Conservation (phyloP, 2,329 filamentous ascomycete species). For the Leptoxyphium fumago region DNA sequence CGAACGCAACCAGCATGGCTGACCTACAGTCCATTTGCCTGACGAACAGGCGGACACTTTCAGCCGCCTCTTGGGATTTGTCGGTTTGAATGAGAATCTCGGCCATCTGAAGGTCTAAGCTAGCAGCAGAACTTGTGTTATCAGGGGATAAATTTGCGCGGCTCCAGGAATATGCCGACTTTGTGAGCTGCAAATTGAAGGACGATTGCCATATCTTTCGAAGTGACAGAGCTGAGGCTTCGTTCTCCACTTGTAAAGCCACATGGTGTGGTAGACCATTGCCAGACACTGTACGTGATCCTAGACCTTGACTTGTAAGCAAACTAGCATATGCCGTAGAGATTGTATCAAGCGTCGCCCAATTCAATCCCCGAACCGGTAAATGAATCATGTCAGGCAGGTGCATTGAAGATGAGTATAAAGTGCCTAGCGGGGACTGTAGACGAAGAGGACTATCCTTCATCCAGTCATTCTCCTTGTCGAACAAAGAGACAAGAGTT, state of each 20-base stretch:
- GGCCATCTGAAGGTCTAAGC: not conserved
- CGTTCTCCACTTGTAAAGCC: too few species aligned
- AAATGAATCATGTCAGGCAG: too few species aligned
- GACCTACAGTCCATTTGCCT: not conserved
- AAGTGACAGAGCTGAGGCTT: too few species aligned
- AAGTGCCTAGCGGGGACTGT: too few species aligned
- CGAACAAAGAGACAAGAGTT: not conserved
- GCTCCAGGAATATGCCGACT: not conserved
- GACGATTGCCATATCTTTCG: not conserved
- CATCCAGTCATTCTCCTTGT: not conserved
- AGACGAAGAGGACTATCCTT: too few species aligned
- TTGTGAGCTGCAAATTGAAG: not conserved
- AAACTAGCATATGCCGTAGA: too few species aligned
- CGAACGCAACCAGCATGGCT: constrained; percentile 1
- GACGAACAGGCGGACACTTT: not conserved
- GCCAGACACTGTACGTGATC: too few species aligned
- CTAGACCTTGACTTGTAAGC: too few species aligned
- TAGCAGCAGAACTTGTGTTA: not conserved
- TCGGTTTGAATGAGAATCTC: not conserved
- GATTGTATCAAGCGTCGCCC: too few species aligned
- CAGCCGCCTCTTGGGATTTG: not conserved
- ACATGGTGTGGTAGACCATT: too few species aligned
- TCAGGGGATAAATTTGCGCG: not conserved
- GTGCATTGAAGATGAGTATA: too few species aligned
- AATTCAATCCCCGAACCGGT: too few species aligned